phyloP scores from a whole-genome alignment of 2,329 filamentous ascomycete species.

The Verticillium zaregamsianum region DNA sequence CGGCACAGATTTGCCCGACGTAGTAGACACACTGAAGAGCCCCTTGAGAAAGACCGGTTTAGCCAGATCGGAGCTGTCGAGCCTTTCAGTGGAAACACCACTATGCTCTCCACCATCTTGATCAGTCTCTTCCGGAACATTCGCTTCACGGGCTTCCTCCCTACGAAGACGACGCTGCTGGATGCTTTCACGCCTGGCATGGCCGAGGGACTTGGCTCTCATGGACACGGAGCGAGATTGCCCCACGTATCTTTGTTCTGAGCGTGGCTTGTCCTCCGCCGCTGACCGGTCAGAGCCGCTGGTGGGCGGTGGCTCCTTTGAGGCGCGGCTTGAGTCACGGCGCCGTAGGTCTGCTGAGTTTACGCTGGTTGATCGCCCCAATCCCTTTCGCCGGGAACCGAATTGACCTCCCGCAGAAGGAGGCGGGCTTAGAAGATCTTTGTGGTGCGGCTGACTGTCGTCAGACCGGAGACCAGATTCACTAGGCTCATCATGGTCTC shows the following conservation, averaged over 20 bases:
- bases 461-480: constrained; percentile 47
- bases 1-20: constrained; percentile 82
- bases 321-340: constrained; percentile 43
- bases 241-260: constrained; percentile 45
- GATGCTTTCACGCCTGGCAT: constrained; percentile 86
- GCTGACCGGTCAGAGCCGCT: constrained; percentile 77
- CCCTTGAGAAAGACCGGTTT: constrained; percentile 96
- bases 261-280: constrained; percentile 46
- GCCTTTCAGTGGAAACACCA: constrained; percentile 55
- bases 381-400: constrained; percentile 60
- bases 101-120: constrained; percentile 65
- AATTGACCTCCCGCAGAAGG: constrained; percentile 52
- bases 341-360: constrained; percentile 80
- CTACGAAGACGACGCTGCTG: constrained; percentile 75
- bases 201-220: constrained; percentile 82
- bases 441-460: constrained; percentile 67
- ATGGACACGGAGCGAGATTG: constrained; percentile 59
- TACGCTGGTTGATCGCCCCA: constrained; percentile 87
- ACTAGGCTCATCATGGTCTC: constrained; percentile 47
- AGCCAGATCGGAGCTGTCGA: constrained; percentile 70
- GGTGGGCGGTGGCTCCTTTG: constrained; percentile 65
- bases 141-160: constrained; percentile 67
- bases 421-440: constrained; percentile 74
- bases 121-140: constrained; percentile 89
- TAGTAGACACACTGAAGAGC: constrained; percentile 94